Evolutionary conservation across 73 alveolate species (phyloP).

Genomic region (Paramecium octaurelia): DNA sequence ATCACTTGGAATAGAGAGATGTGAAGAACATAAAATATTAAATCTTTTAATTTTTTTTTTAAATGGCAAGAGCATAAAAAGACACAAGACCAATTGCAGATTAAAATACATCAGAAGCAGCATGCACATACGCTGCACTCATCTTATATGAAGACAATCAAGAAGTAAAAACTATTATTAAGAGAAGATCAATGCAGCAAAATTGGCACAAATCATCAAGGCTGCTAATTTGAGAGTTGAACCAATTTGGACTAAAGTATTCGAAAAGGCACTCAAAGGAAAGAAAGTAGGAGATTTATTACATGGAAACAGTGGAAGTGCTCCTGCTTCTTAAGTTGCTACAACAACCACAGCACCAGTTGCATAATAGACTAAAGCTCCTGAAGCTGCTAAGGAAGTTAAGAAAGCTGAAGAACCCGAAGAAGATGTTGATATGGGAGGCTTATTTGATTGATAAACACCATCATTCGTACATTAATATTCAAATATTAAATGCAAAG

Average conservation of each 20-base stretch:
- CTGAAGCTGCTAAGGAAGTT: constrained; percentile 65
- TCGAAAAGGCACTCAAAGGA: constrained; percentile 85
- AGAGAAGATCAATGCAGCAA: constrained; percentile 64
- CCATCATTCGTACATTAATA: constrained; percentile 20
- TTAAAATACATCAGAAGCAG: background rate
- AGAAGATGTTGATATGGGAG: constrained; percentile 52
- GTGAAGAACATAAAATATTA: constrained; percentile 1
- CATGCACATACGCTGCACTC: constrained; percentile 34
- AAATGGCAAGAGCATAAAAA: constrained; percentile 35
- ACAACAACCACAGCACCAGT: constrained; percentile 71
- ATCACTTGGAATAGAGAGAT: background rate
- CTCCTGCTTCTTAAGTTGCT: constrained; percentile 64
- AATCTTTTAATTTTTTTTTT: background rate
- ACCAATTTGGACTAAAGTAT: constrained; percentile 86
- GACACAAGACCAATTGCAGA: constrained; percentile 37
- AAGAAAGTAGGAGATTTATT: constrained; percentile 73
- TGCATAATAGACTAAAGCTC: constrained; percentile 62
- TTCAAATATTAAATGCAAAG: background rate
- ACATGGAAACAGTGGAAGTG: constrained; percentile 70
- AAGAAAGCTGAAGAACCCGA: constrained; percentile 45
- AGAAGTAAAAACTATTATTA: background rate
- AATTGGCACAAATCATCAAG: constrained; percentile 73
- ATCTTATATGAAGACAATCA: constrained; percentile 19
- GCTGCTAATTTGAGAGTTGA: constrained; percentile 88
- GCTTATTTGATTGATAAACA: constrained; percentile 30